Conservation (phyloP, 257 asterid species). For the Penstemon newberryi region DNA sequence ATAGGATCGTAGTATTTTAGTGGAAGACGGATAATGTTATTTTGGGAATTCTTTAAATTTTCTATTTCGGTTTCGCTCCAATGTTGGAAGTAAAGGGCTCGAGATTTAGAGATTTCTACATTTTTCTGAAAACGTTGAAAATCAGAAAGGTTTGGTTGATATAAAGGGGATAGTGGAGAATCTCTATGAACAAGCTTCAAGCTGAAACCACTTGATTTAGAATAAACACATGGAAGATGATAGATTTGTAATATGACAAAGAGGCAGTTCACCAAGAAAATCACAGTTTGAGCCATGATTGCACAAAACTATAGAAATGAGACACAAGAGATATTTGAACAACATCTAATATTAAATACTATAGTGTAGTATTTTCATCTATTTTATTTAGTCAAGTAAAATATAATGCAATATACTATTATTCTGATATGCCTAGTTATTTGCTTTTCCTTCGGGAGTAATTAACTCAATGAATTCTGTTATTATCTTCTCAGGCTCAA, state of each 20-base stretch:
- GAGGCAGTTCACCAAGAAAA: not conserved
- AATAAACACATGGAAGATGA: constrained; percentile 11
- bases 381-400: too few relatives aligned
- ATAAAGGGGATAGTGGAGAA: constrained; percentile 38
- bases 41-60: not conserved
- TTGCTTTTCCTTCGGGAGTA: too few relatives aligned
- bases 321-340: constrained; percentile 23
- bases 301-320: not conserved
- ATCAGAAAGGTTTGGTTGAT: constrained; percentile 35
- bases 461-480: too few relatives aligned
- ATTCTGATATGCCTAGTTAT: too few relatives aligned
- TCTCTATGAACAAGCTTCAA: constrained; percentile 40
- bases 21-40: constrained; percentile 18
- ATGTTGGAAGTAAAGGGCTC: constrained; percentile 26
- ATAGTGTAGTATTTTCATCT: too few relatives aligned
- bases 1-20: not conserved
- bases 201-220: constrained; percentile 21
- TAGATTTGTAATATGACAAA: constrained; percentile 16
- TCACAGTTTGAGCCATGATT: constrained; percentile 24
- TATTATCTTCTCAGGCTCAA: too few relatives aligned
- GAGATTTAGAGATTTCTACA: constrained; percentile 20
- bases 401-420: too few relatives aligned
- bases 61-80: not conserved
- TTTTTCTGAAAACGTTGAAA: constrained; percentile 28
- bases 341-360: too few relatives aligned